Evolutionary conservation across 2,329 filamentous ascomycete species (phyloP), one percentile per base, ranked within the genome.

Genomic region (Phyllosticta citribraziliensis): DNA sequence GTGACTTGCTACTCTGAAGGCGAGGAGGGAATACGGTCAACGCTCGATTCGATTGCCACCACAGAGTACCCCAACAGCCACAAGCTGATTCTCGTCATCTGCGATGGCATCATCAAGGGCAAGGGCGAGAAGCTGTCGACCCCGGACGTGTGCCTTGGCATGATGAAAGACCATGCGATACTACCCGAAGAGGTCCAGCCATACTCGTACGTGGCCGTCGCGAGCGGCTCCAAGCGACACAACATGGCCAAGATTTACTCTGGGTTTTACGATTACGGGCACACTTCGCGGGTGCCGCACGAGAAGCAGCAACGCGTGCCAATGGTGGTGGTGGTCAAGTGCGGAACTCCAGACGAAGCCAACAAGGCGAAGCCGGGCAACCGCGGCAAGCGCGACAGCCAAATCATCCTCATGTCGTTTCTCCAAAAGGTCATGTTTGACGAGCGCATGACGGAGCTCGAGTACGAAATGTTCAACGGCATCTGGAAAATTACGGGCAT

Each of bases 341-440:
- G 89, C 69, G 94, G 94, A 66, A 97, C 94, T 14, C 91, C 91
- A 1, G 90, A 91, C 60, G 94, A 99, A 77, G 82, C 85, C 33
- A 80, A 76, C 51, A 88, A 88, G 68, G 82, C 88, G 62, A 99
- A 99, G 77, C 91, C 95, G 12, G 94, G 94, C 68, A 99, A 99
- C 77, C 86, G 94, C 76, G 95, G 94, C 76, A 99, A 99, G 82
- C 90, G 94, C 73, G 94, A 99, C 81, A 96, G 91, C 79, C 94
- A 99, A 75, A 97, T 99, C 70, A 94, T 99, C 68, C 82, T 99
- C 66, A 99, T 99, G 94, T 97, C 92, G 5, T 99, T 99, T 82
- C 79, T 99, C 67, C 94, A 99, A 73, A 99, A 99, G 79, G 94
- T 99, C 71, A 99, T 99, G 94, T 99, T 99, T 70, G 94, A 99